Conservation (phyloP, 2,329 filamentous ascomycete genomes). For the Calycina marina region DNA sequence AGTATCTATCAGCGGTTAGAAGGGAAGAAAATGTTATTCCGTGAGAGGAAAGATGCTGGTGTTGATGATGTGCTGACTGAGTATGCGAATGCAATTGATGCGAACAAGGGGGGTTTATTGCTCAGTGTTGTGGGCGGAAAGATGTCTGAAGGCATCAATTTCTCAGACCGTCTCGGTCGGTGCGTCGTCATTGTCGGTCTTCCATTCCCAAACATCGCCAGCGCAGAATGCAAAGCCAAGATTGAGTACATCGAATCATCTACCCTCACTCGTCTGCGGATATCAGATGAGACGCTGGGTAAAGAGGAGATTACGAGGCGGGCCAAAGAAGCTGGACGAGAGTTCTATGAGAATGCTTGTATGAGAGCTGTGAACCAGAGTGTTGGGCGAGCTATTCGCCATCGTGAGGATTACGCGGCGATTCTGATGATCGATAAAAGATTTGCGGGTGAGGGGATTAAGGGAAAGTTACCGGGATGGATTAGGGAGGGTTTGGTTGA, state of each 20-base stretch:
- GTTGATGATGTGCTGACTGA: conserved; percentile 52
- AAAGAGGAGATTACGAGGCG: conserved; percentile 24
- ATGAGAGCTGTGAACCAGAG: conserved; percentile 97
- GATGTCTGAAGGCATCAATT: conserved; percentile 96
- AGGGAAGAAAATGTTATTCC: conserved; percentile 47
- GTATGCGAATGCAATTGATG: conserved; percentile 55
- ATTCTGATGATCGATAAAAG: conserved; percentile 75
- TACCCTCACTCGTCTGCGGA: conserved; percentile 25
- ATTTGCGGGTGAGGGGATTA: conserved; percentile 61
- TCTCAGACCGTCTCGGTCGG: conserved; percentile 77
- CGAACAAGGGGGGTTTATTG: conserved; percentile 56
- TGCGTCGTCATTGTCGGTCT: conserved; percentile 85
- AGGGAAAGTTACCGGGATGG: conserved; percentile 74
- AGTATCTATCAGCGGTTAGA: conserved; percentile 44
- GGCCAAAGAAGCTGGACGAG: conserved; percentile 45
- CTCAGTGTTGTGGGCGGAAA: conserved; percentile 89
- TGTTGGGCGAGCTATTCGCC: conserved; percentile 82
- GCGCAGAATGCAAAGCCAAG: conserved; percentile 85
- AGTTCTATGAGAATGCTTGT: conserved; percentile 87
- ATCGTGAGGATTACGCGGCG: conserved; percentile 75
- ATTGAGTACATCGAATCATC: conserved; percentile 69
- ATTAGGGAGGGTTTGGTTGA: conserved; percentile 55
- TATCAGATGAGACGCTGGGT: neutral
- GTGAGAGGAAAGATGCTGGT: conserved; percentile 35
- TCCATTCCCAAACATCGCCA: conserved; percentile 81